A percentile compares a stretch with the other conserved stretches of the same genome.
Conservation (phyloP, 1,284 basidiomycete species). For the Bondarzewia mesenterica region DNA sequence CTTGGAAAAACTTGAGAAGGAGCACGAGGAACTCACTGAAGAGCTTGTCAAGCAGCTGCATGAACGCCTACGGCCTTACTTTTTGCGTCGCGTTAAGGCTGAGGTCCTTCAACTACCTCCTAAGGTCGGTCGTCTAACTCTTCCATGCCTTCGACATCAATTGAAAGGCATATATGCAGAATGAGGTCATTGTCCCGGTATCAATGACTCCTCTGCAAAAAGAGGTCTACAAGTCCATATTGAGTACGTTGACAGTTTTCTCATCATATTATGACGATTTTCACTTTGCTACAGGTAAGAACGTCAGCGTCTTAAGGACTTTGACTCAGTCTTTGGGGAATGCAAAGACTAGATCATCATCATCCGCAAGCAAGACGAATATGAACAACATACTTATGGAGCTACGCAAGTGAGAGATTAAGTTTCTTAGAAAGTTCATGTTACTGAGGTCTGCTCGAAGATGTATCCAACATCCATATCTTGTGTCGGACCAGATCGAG, state of each 20-base stretch:
- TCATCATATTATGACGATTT: not conserved
- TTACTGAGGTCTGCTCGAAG: conserved; percentile 26
- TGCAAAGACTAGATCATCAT: conserved; percentile 22
- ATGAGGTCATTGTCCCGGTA: conserved; percentile 87
- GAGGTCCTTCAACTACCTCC: conserved; percentile 90
- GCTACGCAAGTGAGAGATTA: conserved; percentile 58
- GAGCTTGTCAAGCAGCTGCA: conserved; percentile 77
- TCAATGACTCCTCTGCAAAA: conserved; percentile 87
- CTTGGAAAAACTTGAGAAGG: conserved; percentile 57
- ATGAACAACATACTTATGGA: conserved; percentile 85
- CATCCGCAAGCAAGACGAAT: conserved; percentile 32
- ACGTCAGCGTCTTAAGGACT: conserved; percentile 55
- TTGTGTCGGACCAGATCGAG: conserved; percentile 79
- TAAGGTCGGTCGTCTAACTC: conserved; percentile 48
- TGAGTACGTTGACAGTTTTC: conserved; percentile 39
- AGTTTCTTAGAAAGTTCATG: conserved; percentile 5
- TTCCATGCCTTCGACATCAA: not conserved
- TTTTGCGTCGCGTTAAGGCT: conserved; percentile 87
- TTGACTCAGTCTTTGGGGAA: conserved; percentile 34
- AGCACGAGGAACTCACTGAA: conserved; percentile 67
- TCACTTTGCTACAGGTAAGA: conserved; percentile 42
- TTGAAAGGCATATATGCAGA: conserved; percentile 33
- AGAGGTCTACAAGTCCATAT: conserved; percentile 79
- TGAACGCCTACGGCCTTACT: conserved; percentile 76
- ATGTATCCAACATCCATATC: conserved; percentile 87